Evolutionary conservation across 768 basidiomycete genomes (phyloP), one percentile per base, ranked within the genome.

Genomic region (Lactarius psammicola): DNA sequence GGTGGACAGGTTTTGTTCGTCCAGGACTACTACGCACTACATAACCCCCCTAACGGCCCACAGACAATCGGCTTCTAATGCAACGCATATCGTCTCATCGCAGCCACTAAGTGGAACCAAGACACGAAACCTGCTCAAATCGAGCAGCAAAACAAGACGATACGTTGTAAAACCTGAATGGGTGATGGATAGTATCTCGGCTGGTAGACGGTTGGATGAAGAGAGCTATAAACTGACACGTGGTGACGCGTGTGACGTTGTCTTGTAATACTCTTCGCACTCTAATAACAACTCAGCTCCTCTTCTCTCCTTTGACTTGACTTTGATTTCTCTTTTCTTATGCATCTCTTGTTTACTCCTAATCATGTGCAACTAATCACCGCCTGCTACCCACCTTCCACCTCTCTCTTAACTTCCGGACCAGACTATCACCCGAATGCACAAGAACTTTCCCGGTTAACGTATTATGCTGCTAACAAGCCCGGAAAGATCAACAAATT

Each of bases 381-480:
- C 62, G 86, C 92, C 40, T 95, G 93, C 75, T 96, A 95, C 74
- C 94, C 94, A 18, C 85, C 91, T 9, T 79, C 86, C 51, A 87
- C 92, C 60, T 81, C 86, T 6, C 82, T 95, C 38, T 78, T 87
- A 60, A 85, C 89, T 20, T 82, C 91, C 26, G 90, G 85, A 40
- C 88, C 93, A 58, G 86, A 88, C 63, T 92, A 86, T 75, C 83
- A 83, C 15, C 92, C 92, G 15, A 94, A 93, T 70, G 81, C 89
- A 0, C 92, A 94, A 75, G 92, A 94, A 71, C 81, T 94, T 18
- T 94, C 92, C 59, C 84, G 88, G 20, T 80, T 94, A 58, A 91
- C 90, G 3, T 94, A 94, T 75, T 93, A 92, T 78, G 92, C 89
- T 17, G 86, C 91, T 1, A 94, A 94, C 74, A 83, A 84, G 70